A percentile compares a stretch with the other conserved stretches of the same genome.
Evolutionary conservation across 2,329 filamentous ascomycete species (phyloP).

Genomic region (Tolypocladium ophioglossoides): DNA sequence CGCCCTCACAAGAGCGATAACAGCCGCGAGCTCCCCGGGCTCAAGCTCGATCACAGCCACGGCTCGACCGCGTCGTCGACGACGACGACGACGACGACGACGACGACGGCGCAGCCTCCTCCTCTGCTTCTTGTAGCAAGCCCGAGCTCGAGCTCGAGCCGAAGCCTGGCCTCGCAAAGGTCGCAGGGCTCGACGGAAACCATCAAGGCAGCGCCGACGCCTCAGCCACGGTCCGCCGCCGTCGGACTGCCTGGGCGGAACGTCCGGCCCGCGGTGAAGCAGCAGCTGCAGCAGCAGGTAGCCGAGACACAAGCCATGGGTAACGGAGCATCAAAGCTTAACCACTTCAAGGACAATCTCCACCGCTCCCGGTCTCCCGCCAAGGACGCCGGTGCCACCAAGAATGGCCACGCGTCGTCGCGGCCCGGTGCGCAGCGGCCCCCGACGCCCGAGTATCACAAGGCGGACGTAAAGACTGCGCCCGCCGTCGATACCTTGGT

Average conservation of each 20-base stretch:
- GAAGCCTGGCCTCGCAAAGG: not conserved
- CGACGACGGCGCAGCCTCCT: conserved; percentile 1
- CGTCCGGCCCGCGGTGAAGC: conserved; percentile 11
- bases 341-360: conserved; percentile 15
- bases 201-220: not conserved
- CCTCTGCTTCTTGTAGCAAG: not conserved
- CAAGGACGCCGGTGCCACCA: not conserved
- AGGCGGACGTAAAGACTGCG: conserved; percentile 26
- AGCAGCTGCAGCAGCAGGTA: conserved; percentile 1
- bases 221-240: conserved; percentile 7
- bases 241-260: conserved; percentile 18
- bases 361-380: not conserved
- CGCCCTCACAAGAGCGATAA: conserved; percentile 39
- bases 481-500: conserved; percentile 23
- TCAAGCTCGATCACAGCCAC: conserved; percentile 37
- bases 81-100: conserved; percentile 28
- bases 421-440: conserved; percentile 22
- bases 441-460: conserved; percentile 39
- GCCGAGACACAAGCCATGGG: conserved; percentile 20
- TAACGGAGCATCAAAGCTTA: conserved; percentile 19
- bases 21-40: conserved; percentile 33
- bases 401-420: not conserved
- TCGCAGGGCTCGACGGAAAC: not conserved
- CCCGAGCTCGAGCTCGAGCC: not conserved
- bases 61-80: conserved; percentile 34